A percentile compares a stretch with the other conserved stretches of the same genome.
phyloP scores from a whole-genome alignment of 2,329 filamentous ascomycete species.

The Trichoderma afroharzianum region DNA sequence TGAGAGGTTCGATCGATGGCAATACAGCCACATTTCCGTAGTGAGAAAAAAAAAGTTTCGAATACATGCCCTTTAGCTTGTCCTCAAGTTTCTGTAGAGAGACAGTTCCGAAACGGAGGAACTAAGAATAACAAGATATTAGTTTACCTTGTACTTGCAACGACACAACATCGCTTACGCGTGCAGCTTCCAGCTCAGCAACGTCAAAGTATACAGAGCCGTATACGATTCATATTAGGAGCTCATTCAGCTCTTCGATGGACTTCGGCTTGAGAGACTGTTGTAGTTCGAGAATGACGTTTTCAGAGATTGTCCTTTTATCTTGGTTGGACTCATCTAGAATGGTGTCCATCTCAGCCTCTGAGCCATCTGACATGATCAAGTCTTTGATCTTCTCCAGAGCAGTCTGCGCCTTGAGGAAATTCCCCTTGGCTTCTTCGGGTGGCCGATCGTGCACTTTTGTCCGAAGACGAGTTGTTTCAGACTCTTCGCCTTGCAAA shows the following conservation, averaged over 20 bases:
- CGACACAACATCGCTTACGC: background rate
- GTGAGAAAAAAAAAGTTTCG: background rate
- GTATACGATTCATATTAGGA: background rate
- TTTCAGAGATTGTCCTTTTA: background rate
- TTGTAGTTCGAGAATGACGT: background rate
- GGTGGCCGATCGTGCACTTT: background rate
- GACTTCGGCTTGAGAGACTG: background rate
- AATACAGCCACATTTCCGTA: background rate
- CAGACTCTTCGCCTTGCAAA: background rate
- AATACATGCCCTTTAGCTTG: background rate
- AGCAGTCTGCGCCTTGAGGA: background rate
- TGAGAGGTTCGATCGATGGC: background rate
- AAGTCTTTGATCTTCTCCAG: background rate
- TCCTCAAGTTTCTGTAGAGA: background rate
- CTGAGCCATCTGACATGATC: conserved; percentile 2
- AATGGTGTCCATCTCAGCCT: background rate
- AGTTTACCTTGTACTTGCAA: background rate
- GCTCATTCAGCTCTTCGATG: background rate
- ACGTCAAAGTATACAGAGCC: background rate
- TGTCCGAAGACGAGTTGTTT: background rate
- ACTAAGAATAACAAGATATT: background rate
- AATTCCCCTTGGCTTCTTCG: background rate
- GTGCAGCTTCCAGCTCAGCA: background rate
- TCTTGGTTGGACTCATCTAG: background rate
- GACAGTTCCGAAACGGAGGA: background rate